phyloP scores from a whole-genome alignment of 257 asterid genomes.

The Gardenia jasminoides region DNA sequence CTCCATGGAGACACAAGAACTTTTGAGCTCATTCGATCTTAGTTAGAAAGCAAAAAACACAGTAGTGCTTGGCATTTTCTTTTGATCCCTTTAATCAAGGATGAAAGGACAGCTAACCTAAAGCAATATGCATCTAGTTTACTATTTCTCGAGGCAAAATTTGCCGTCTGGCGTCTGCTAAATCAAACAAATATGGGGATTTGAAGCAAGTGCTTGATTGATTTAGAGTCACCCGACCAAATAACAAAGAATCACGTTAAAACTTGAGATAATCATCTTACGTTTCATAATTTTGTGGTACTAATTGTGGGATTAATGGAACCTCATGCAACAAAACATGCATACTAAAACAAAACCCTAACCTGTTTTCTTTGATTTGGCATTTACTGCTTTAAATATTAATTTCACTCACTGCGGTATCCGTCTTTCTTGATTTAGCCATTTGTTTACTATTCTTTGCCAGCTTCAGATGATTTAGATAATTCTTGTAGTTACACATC shows the following conservation, averaged over 20 bases:
- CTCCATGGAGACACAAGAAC: neutral
- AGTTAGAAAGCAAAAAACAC: too few relatives aligned
- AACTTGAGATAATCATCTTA: too few relatives aligned
- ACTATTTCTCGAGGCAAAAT: neutral
- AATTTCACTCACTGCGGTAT: neutral
- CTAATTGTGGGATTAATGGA: neutral
- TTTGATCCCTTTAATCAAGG: too few relatives aligned
- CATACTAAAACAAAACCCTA: neutral
- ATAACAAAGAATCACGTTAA: neutral
- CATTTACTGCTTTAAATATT: too few relatives aligned
- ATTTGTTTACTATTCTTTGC: neutral
- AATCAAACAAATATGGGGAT: neutral
- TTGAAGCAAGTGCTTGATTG: neutral
- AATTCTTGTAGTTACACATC: neutral
- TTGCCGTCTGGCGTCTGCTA: neutral
- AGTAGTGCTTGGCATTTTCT: too few relatives aligned
- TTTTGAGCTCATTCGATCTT: too few relatives aligned
- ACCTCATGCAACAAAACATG: neutral
- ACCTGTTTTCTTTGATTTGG: neutral
- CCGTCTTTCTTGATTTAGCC: neutral
- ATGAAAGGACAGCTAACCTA: too few relatives aligned
- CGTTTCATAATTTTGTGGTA: neutral
- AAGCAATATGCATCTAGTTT: too few relatives aligned
- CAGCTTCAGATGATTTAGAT: neutral
- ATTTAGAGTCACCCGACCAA: neutral